Evolutionary conservation across 495 filamentous ascomycete genomes (phyloP).

Genomic region (Trypethelium eluteriae): DNA sequence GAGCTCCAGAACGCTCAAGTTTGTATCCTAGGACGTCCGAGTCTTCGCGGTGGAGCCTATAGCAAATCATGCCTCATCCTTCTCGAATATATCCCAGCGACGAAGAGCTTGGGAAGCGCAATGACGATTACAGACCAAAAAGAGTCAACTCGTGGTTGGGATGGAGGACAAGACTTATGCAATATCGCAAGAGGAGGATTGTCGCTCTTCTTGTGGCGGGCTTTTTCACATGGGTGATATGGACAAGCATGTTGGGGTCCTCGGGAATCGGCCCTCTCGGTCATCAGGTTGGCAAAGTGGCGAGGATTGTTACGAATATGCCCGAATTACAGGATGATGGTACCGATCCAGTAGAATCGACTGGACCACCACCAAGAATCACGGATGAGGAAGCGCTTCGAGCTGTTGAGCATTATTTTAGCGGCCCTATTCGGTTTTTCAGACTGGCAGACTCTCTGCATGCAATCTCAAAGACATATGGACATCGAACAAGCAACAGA

Average conservation of each 20-base stretch:
- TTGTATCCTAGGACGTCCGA: background rate
- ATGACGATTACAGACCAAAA: conserved; percentile 52
- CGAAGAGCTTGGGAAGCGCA: conserved; percentile 63
- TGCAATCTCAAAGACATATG: conserved; percentile 31
- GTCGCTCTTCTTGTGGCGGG: conserved; percentile 38
- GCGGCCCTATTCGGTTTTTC: conserved; percentile 51
- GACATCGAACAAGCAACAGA: conserved; percentile 36
- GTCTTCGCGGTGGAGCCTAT: conserved; percentile 1
- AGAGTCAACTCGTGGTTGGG: conserved; percentile 29
- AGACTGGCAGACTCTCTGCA: conserved; percentile 46
- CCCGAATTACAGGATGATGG: background rate
- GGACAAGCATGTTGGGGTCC: conserved; percentile 23
- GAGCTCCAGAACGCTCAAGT: background rate
- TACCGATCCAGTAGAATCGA: conserved; percentile 22
- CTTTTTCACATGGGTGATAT: conserved; percentile 36
- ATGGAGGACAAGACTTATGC: conserved; percentile 35
- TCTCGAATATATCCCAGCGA: conserved; percentile 33
- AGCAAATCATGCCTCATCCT: conserved; percentile 1
- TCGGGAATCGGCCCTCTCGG: background rate
- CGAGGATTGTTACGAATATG: conserved; percentile 7
- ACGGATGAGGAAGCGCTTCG: conserved; percentile 17
- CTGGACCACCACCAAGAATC: conserved; percentile 25
- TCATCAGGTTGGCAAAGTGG: background rate
- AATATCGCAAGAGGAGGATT: conserved; percentile 39
- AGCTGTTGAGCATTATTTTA: conserved; percentile 41